phyloP scores from a whole-genome alignment of 257 asterid genomes.

The Lycium ferocissimum region DNA sequence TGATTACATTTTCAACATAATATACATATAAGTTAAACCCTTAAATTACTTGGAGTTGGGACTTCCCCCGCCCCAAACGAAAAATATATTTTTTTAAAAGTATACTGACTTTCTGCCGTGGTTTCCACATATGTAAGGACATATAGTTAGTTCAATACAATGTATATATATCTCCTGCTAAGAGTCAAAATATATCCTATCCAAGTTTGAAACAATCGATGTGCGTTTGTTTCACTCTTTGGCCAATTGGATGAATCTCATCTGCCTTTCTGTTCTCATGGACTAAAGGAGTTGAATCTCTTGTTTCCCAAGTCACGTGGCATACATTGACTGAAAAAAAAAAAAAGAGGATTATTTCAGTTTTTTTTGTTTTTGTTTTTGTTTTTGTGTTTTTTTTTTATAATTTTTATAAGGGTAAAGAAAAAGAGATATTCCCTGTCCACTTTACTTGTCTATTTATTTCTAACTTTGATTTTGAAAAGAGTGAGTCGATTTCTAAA shows the following conservation, averaged over 20 bases:
- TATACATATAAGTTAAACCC: too few relatives aligned
- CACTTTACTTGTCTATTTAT: neutral
- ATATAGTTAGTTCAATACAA: neutral
- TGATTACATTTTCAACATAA: neutral
- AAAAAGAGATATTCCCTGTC: too few relatives aligned
- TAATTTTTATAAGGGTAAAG: too few relatives aligned
- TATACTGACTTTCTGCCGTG: neutral
- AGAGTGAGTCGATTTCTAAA: neutral
- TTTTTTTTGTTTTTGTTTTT: too few relatives aligned
- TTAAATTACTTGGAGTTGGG: too few relatives aligned
- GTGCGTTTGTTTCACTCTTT: neutral
- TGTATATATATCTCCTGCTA: neutral
- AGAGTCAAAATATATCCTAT: neutral
- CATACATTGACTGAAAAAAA: too few relatives aligned
- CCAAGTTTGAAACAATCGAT: slow-evolving; percentile 6
- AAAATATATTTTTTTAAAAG: neutral
- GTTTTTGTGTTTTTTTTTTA: too few relatives aligned
- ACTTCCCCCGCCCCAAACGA: too few relatives aligned
- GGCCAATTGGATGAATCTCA: slow-evolving; percentile 10
- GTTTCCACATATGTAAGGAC: neutral
- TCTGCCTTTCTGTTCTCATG: neutral
- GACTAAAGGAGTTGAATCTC: neutral
- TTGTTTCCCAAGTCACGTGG: neutral
- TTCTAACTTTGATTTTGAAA: neutral
- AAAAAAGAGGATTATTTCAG: too few relatives aligned